phyloP scores from a whole-genome alignment of 495 filamentous ascomycete species.

The Schizothecium vesticola region DNA sequence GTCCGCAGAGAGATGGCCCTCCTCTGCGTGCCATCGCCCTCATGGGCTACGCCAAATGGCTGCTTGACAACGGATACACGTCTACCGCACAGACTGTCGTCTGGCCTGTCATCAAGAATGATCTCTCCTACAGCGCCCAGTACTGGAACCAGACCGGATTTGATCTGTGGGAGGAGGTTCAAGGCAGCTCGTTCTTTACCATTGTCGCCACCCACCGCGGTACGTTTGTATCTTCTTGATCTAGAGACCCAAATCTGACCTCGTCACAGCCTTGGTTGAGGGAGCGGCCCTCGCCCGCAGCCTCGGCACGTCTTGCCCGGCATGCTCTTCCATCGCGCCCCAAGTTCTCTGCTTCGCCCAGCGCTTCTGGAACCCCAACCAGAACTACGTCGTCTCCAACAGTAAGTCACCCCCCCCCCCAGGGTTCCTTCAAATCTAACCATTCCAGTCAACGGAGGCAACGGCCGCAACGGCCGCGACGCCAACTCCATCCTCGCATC shows the following conservation, averaged over 20 bases:
- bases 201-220: constrained; percentile 36
- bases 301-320: constrained; percentile 38
- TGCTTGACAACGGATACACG: constrained; percentile 44
- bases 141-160: constrained; percentile 66
- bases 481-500: constrained; percentile 57
- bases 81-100: constrained; percentile 37
- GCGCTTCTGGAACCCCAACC: constrained; percentile 54
- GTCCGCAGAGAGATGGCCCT: constrained; percentile 68
- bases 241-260: neutral
- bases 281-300: constrained; percentile 52
- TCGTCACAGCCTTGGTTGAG: constrained; percentile 51
- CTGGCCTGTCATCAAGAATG: constrained; percentile 62
- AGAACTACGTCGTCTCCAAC: constrained; percentile 55
- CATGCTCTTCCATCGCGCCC: constrained; percentile 52
- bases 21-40: constrained; percentile 60
- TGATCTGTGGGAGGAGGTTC: constrained; percentile 69
- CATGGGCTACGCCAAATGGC: constrained; percentile 43
- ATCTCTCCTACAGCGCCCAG: constrained; percentile 63
- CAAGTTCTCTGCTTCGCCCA: constrained; percentile 58
- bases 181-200: constrained; percentile 57
- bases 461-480: constrained; percentile 52
- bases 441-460: constrained; percentile 33
- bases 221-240: neutral
- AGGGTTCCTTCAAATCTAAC: neutral
- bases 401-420: constrained; percentile 24